A percentile compares a stretch with the other conserved stretches of the same genome.
phyloP scores from a whole-genome alignment of 2,329 filamentous ascomycete species.

The Clarireedia monteithiana region DNA sequence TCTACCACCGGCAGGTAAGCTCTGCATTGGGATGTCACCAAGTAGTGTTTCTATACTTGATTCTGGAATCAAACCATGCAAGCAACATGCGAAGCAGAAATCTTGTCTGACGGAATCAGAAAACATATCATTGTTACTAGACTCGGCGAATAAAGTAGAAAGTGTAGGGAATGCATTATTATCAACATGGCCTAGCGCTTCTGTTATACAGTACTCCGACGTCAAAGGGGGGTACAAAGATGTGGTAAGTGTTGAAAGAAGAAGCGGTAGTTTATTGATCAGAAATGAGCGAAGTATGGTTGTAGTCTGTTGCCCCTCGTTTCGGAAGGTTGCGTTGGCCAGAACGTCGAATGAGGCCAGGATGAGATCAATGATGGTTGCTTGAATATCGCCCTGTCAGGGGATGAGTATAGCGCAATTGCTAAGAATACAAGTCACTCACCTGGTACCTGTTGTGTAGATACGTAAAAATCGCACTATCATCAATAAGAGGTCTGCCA shows the following conservation, averaged over 20 bases:
- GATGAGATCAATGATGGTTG: slow-evolving; percentile 73
- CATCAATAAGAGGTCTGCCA: slow-evolving; percentile 76
- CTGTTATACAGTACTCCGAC: slow-evolving; percentile 56
- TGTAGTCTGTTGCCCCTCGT: slow-evolving; percentile 49
- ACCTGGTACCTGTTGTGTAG: slow-evolving; percentile 80
- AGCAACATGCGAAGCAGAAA: slow-evolving; percentile 83
- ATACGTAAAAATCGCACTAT: slow-evolving; percentile 69
- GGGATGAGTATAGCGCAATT: slow-evolving; percentile 22
- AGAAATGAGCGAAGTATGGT: slow-evolving; percentile 80
- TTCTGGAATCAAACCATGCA: slow-evolving; percentile 77
- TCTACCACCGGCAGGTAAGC: slow-evolving; percentile 63
- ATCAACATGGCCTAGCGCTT: slow-evolving; percentile 56
- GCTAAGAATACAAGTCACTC: slow-evolving; percentile 18
- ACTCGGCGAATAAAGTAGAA: slow-evolving; percentile 55
- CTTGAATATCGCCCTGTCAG: slow-evolving; percentile 63
- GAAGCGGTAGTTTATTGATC: slow-evolving; percentile 61
- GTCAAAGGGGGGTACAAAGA: slow-evolving; percentile 51
- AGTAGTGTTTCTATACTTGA: slow-evolving; percentile 71
- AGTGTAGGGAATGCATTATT: slow-evolving; percentile 56
- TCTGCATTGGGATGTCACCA: slow-evolving; percentile 77
- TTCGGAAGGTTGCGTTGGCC: slow-evolving; percentile 75
- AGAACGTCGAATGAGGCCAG: slow-evolving; percentile 84
- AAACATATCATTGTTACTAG: slow-evolving; percentile 43
- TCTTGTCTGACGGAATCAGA: slow-evolving; percentile 65
- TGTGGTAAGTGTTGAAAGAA: slow-evolving; percentile 49